These are phyloP conservation scores for Cryptosporidium muris DNA, from an alignment of 169 alveolate genomes.

Conservation along the genomic window DNA sequence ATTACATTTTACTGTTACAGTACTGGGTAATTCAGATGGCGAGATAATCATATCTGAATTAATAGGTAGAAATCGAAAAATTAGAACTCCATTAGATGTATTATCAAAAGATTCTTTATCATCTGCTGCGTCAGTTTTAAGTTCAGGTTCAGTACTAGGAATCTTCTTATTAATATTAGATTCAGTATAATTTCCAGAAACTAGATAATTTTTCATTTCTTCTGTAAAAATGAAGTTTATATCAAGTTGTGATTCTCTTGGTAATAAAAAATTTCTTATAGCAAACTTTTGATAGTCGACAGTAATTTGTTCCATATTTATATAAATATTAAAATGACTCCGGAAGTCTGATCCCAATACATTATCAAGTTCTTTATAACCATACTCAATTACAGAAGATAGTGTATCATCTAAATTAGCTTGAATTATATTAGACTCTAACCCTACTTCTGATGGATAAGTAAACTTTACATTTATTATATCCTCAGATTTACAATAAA, in stretches of 20 bases:
- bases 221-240: neutral
- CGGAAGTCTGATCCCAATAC: no score
- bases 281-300: no score
- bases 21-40: neutral
- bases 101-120: slow-evolving; percentile 5
- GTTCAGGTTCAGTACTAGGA: neutral
- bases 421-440: no score
- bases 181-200: neutral
- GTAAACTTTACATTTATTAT: no score
- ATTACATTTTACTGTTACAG: slow-evolving; percentile 9
- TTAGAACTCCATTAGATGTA: neutral
- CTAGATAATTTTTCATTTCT: neutral
- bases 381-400: no score
- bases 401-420: no score
- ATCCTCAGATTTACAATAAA: no score
- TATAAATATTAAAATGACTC: no score
- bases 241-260: neutral
- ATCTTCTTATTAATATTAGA: neutral
- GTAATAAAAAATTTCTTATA: no score
- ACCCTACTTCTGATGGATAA: no score
- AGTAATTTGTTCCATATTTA: no score
- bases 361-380: no score
- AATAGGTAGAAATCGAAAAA: slow-evolving; percentile 10
- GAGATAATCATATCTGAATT: neutral
- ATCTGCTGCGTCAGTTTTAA: neutral